A percentile compares a stretch with the other conserved stretches of the same genome.
Evolutionary conservation across 2,329 filamentous ascomycete species (phyloP).

Genomic region (Fusarium fujikuroi): DNA sequence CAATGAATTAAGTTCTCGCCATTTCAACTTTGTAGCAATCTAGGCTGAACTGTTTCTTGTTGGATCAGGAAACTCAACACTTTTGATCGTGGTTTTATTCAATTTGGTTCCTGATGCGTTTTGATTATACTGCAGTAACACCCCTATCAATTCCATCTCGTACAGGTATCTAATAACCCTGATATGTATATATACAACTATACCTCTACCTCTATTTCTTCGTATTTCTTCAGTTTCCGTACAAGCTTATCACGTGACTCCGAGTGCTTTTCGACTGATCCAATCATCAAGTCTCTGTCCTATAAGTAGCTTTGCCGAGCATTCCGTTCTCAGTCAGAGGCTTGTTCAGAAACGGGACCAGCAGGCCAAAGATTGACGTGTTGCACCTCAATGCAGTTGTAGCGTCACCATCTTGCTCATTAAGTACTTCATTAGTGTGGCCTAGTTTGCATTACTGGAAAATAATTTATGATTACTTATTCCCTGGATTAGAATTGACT

Average conservation of each 20-base stretch:
- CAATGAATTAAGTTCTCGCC: neutral
- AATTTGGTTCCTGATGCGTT: neutral
- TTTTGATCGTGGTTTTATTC: neutral
- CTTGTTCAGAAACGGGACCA: neutral
- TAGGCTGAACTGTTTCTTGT: neutral
- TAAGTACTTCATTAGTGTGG: neutral
- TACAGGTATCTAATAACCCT: neutral
- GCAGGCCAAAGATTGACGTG: conserved; percentile 15
- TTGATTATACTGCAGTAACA: neutral
- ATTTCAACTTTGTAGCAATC: neutral
- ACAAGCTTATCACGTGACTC: neutral
- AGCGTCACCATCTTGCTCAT: conserved; percentile 2
- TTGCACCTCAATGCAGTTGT: conserved; percentile 26
- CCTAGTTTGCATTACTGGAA: neutral
- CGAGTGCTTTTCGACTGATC: neutral
- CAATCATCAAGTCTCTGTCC: neutral
- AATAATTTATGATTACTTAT: neutral
- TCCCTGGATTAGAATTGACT: neutral
- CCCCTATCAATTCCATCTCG: neutral
- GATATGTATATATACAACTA: neutral
- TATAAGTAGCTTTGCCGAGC: conserved; percentile 3
- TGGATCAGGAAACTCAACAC: neutral
- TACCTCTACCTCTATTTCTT: neutral
- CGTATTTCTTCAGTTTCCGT: neutral
- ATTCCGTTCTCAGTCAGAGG: conserved; percentile 22